phyloP scores from a whole-genome alignment of 2,329 filamentous ascomycete genomes.

The Nothophaeocryptopus gaeumannii region DNA sequence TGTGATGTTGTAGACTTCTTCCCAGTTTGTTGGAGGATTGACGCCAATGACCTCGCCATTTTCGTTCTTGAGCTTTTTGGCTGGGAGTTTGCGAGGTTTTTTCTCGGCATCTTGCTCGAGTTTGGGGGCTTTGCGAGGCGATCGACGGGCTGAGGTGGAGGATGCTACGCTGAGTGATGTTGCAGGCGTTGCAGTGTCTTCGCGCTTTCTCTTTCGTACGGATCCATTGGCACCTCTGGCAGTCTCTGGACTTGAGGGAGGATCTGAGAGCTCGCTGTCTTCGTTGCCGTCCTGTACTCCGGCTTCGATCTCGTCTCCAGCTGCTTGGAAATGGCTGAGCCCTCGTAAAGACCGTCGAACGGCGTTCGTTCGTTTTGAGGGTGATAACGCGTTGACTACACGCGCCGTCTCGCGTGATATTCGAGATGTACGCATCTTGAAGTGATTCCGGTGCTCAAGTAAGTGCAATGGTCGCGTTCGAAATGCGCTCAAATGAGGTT shows the following conservation, averaged over 20 bases:
- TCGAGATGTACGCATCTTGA: constrained; percentile 24
- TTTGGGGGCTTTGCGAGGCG: constrained; percentile 31
- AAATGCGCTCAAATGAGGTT: too few species aligned
- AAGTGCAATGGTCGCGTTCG: too few species aligned
- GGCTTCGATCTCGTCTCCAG: background rate
- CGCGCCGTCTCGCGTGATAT: constrained; percentile 27
- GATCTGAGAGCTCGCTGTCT: constrained; percentile 18
- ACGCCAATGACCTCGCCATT: constrained; percentile 26
- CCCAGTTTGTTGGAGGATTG: constrained; percentile 73
- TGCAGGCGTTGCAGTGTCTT: constrained; percentile 11
- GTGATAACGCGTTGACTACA: constrained; percentile 19
- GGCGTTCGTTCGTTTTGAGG: constrained; percentile 11
- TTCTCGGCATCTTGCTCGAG: constrained; percentile 13
- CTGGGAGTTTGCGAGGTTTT: constrained; percentile 30
- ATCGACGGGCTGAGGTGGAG: constrained; percentile 22
- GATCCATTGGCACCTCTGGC: constrained; percentile 6
- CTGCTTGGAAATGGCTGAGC: constrained; percentile 13
- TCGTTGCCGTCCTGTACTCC: constrained; percentile 1
- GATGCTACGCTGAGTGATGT: constrained; percentile 12
- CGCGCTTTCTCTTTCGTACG: constrained; percentile 27
- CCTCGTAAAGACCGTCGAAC: constrained; percentile 24
- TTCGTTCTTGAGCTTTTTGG: constrained; percentile 35
- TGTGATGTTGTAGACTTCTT: constrained; percentile 73
- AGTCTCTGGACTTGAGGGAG: constrained; percentile 16
- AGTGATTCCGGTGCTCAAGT: background rate